Base-by-base conservation (phyloP, 768 basidiomycete genomes). In the Termitomyces sp. region DNA sequence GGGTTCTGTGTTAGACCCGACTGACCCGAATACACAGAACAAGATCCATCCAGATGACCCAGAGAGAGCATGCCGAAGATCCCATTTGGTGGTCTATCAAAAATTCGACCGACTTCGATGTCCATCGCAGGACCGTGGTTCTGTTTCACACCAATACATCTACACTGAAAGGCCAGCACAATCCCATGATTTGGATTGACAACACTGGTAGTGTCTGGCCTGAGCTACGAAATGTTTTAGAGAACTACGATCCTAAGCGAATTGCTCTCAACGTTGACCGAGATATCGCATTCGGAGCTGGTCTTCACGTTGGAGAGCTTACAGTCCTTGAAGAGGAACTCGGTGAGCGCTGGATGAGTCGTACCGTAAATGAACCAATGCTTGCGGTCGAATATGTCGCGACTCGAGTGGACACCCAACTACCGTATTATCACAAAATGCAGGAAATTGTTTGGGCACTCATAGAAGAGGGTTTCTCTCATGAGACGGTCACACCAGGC, bases 61-160 rank as follows among this genome's bases (percentile, higher is more conserved):
- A 78, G 69, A 70, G 78, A 38, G 81, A 83, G 60, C 78, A 81
- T 60, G 80, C 80, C 3, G 81, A 83, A 58, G 81, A 83, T 62
- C 78, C 80, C 6, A 68, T 79, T 14, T 82, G 81, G 75, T 75
- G 77, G 72, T 76, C 80, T 6, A 69, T 81, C 48, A 78, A 80
- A 57, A 75, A 77, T 51, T 71, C 79, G 8, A 80, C 79, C 8
- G 76, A 75, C 52, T 80, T 76, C 67, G 77, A 76, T 43, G 73
- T 76, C 9, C 76, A 80, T 51, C 69, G 81, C 22, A 72, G 80
- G 9, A 81, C 80, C 4, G 68, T 82, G 45, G 69, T 78, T 30
- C 67, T 83, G 53, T 81, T 82, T 64, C 80, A 81, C 64, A 72
- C 71, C 42, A 75, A 80, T 57, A 69, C 71, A 6, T 70, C 71